These are phyloP conservation scores for Sclerotinia borealis DNA, from an alignment of 2,329 filamentous ascomycete species.

Conservation along the genomic window DNA sequence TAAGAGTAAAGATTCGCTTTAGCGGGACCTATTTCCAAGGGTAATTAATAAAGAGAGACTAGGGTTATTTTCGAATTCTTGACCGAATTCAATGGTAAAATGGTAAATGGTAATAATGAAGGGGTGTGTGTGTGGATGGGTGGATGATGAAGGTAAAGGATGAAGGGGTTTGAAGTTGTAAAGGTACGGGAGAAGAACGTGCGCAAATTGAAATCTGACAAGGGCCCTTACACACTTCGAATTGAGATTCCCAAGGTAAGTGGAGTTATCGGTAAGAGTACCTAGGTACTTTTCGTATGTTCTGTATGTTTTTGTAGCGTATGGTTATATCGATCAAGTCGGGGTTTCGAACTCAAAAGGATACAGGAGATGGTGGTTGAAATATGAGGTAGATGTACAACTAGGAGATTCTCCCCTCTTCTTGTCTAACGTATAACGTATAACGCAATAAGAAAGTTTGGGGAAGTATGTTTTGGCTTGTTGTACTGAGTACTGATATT, in stretches of 20 bases:
- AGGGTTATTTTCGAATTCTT: neutral
- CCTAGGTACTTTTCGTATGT: neutral
- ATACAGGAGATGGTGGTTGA: neutral
- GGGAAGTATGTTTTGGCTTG: neutral
- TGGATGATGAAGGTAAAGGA: neutral
- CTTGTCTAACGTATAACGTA: neutral
- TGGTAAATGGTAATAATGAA: neutral
- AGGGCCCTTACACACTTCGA: neutral
- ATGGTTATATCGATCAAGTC: too few relatives aligned
- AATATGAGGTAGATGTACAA: neutral
- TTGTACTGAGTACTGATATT: neutral
- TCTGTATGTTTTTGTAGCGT: neutral
- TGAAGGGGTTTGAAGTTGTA: neutral
- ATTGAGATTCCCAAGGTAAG: neutral
- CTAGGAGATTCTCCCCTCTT: neutral
- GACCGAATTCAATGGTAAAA: neutral
- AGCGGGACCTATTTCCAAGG: neutral
- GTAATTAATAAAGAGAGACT: neutral
- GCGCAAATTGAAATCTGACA: slow-evolving; percentile 3
- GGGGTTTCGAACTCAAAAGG: too few relatives aligned
- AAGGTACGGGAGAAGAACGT: slow-evolving; percentile 3
- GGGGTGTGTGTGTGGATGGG: neutral
- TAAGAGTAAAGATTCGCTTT: neutral
- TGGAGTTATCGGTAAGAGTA: neutral
- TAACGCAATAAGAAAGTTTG: neutral